Conservation (phyloP, 1,284 basidiomycete species). For the Pseudozyma thailandica region DNA sequence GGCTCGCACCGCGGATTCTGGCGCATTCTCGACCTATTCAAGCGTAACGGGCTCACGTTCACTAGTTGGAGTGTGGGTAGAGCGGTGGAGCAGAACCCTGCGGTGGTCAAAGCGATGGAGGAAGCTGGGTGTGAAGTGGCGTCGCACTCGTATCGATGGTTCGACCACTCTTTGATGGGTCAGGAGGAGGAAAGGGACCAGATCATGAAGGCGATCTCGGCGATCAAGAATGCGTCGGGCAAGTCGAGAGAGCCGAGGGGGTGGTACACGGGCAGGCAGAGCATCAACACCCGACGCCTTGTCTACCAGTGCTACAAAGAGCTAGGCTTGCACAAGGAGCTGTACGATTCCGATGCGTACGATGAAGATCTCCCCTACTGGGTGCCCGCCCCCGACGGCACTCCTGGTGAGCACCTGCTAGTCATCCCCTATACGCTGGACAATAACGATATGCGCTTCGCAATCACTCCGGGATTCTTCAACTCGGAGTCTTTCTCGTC, state of each 20-base stretch:
- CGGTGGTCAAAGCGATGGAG: constrained; percentile 63
- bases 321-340: constrained; percentile 48
- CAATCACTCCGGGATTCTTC: constrained; percentile 68
- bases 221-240: constrained; percentile 61
- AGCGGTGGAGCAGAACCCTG: constrained; percentile 68
- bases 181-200: constrained; percentile 66
- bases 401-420: constrained; percentile 59
- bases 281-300: constrained; percentile 61
- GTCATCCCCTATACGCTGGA: constrained; percentile 69
- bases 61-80: constrained; percentile 68
- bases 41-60: constrained; percentile 60
- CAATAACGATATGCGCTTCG: constrained; percentile 69
- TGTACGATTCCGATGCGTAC: constrained; percentile 66
- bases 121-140: constrained; percentile 67
- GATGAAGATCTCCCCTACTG: constrained; percentile 70
- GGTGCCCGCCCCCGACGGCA: constrained; percentile 61
- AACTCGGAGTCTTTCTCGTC: constrained; percentile 67
- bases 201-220: constrained; percentile 64
- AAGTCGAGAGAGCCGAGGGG: constrained; percentile 62
- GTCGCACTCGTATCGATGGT: constrained; percentile 68
- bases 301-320: constrained; percentile 65
- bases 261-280: constrained; percentile 69
- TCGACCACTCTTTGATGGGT: constrained; percentile 64
- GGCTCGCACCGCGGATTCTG: constrained; percentile 69
- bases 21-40: constrained; percentile 68